Percentiles rank a stretch among this genome's conserved stretches.
Conservation (phyloP, 768 basidiomycete genomes). For the Tulasnella sp. region DNA sequence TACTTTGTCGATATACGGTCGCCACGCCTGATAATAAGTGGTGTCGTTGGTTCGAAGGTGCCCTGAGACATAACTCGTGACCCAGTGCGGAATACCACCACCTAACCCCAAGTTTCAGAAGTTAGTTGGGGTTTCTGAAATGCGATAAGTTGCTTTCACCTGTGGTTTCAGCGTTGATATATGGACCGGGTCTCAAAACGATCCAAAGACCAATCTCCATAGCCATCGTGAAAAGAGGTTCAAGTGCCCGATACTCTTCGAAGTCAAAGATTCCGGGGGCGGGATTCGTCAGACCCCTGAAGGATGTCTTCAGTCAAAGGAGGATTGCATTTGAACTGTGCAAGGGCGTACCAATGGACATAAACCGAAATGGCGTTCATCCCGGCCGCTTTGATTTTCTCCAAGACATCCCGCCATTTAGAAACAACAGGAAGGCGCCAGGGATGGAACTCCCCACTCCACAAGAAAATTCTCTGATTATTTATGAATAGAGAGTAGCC, state of each 20-base stretch:
- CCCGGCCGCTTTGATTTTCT: constrained; percentile 71
- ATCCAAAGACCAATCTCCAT: constrained; percentile 65
- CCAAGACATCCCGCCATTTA: constrained; percentile 71
- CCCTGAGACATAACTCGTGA: constrained; percentile 54
- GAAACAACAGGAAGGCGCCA: constrained; percentile 71
- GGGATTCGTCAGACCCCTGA: constrained; percentile 62
- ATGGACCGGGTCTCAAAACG: constrained; percentile 48
- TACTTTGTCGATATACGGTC: constrained; percentile 55
- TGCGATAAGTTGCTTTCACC: not conserved
- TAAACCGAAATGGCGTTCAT: constrained; percentile 68
- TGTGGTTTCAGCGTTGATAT: constrained; percentile 18
- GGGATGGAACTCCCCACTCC: constrained; percentile 78
- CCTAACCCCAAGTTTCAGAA: constrained; percentile 40
- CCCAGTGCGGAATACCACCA: constrained; percentile 62
- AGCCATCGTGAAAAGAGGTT: constrained; percentile 64
- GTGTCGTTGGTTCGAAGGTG: constrained; percentile 61
- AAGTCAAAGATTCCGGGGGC: constrained; percentile 66
- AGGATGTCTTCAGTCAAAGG: not conserved
- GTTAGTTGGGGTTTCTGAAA: not conserved
- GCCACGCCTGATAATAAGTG: constrained; percentile 61
- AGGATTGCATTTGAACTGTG: not conserved
- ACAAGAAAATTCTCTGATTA: constrained; percentile 58
- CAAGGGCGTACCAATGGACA: constrained; percentile 40
- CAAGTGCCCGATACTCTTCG: constrained; percentile 51
- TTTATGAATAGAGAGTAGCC: constrained; percentile 59